These are phyloP conservation scores for Kandelia obovata DNA, from an alignment of 345 rosid species.

Conservation along the genomic window DNA sequence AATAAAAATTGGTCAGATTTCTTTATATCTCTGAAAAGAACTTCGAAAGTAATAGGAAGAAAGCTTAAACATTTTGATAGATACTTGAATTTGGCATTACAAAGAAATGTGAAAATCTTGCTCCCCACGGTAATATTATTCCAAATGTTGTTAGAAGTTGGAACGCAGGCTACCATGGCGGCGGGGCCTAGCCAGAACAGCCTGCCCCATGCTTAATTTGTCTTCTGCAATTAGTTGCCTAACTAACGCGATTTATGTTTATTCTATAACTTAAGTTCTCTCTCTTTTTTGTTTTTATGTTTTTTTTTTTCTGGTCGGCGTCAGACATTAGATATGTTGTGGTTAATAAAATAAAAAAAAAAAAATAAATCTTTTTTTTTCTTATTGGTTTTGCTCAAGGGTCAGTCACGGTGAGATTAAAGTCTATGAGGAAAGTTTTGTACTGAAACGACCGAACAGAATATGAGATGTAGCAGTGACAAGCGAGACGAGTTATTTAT, in stretches of 20 bases:
- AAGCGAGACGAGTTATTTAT: slow-evolving; percentile 22
- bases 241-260: slow-evolving; percentile 27
- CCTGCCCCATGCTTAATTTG: slow-evolving; percentile 10
- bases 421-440: neutral
- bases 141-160: slow-evolving; percentile 42
- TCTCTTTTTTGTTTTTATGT: too few relatives aligned
- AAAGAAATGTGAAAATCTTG: slow-evolving; percentile 34
- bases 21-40: too few relatives aligned
- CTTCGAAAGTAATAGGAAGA: too few relatives aligned
- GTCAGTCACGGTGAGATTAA: neutral
- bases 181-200: slow-evolving; percentile 35
- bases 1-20: too few relatives aligned
- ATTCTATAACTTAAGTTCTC: neutral
- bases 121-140: slow-evolving; percentile 37
- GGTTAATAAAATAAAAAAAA: too few relatives aligned
- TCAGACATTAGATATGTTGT: too few relatives aligned
- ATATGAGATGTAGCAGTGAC: slow-evolving; percentile 30
- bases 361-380: too few relatives aligned
- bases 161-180: slow-evolving; percentile 12
- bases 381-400: neutral
- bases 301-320: too few relatives aligned
- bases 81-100: too few relatives aligned
- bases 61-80: too few relatives aligned
- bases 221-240: slow-evolving; percentile 3
- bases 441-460: slow-evolving; percentile 14